Percentiles rank a stretch among this genome's conserved stretches.
phyloP scores from a whole-genome alignment of 2,329 filamentous ascomycete genomes.

The Cordyceps farinosa region DNA sequence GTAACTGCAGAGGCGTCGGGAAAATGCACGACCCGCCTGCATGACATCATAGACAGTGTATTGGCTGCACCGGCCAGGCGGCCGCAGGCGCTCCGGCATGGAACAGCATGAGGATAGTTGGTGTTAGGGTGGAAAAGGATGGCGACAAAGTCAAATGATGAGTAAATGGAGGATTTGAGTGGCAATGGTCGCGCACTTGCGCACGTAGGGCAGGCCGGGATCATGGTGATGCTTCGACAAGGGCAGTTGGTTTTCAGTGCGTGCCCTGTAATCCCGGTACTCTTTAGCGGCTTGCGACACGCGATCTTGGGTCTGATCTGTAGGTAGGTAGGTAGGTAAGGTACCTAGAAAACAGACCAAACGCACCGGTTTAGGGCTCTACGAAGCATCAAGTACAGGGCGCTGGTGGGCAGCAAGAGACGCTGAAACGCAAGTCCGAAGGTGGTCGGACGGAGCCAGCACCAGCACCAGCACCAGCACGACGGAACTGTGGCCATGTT shows the following conservation, averaged over 20 bases:
- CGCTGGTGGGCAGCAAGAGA: background rate
- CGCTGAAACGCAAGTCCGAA: background rate
- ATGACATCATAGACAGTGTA: constrained; percentile 13
- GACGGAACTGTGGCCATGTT: no score
- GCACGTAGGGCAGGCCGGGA: no score
- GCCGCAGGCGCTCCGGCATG: no score
- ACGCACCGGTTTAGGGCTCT: no score
- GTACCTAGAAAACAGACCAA: no score
- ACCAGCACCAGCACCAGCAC: no score
- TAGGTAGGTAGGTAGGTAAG: no score
- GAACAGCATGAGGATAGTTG: background rate
- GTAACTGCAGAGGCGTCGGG: background rate
- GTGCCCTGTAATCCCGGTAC: background rate
- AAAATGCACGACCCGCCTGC: constrained; percentile 10
- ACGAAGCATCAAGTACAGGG: background rate
- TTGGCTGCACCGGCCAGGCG: background rate
- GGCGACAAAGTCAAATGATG: background rate
- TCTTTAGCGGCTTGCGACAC: no score
- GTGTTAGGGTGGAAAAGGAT: background rate
- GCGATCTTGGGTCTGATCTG: no score
- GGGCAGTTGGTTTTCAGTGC: background rate
- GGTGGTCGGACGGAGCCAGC: background rate
- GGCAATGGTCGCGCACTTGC: no score
- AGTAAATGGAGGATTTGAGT: background rate
- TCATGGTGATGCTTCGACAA: background rate